Percentiles rank a stretch among this genome's conserved stretches.
Evolutionary conservation across 2,329 filamentous ascomycete genomes (phyloP).

Genomic region (Tolypocladium ovalisporum): DNA sequence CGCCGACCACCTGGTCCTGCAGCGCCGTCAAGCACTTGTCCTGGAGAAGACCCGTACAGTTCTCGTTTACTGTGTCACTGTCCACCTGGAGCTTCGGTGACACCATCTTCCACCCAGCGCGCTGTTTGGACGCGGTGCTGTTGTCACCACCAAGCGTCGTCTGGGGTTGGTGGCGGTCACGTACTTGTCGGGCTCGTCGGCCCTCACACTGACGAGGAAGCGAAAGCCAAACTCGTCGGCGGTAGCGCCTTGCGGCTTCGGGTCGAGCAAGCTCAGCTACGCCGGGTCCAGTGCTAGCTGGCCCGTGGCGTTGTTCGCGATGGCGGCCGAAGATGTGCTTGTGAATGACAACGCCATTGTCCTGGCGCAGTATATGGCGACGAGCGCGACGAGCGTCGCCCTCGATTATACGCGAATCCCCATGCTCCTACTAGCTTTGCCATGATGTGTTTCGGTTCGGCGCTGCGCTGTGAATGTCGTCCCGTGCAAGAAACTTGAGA

Average conservation of each 20-base stretch:
- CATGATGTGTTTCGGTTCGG: not conserved
- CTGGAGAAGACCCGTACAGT: not conserved
- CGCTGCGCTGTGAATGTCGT: not conserved
- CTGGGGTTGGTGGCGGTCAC: not conserved
- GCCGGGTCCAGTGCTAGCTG: not conserved
- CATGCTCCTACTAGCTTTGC: not conserved
- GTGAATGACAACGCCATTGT: not conserved
- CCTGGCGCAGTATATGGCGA: not conserved
- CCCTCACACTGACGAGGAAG: not conserved
- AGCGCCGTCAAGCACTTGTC: not conserved
- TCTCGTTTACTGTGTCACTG: not conserved
- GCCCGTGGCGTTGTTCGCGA: not conserved
- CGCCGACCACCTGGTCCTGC: not conserved
- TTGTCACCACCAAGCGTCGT: not conserved
- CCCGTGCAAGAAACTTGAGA: not conserved
- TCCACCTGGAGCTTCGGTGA: not conserved
- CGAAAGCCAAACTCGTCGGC: not conserved
- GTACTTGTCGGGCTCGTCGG: not conserved
- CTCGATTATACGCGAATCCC: not conserved
- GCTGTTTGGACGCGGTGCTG: not conserved
- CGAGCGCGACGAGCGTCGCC: not conserved
- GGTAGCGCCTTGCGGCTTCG: not conserved
- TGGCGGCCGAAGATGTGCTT: not conserved
- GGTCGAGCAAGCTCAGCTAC: not conserved
- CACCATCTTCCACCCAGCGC: not conserved